Percentiles rank a stretch among this genome's conserved stretches.
Evolutionary conservation across 805 yeast species (phyloP).

Genomic region (Komagataella ulmi): DNA sequence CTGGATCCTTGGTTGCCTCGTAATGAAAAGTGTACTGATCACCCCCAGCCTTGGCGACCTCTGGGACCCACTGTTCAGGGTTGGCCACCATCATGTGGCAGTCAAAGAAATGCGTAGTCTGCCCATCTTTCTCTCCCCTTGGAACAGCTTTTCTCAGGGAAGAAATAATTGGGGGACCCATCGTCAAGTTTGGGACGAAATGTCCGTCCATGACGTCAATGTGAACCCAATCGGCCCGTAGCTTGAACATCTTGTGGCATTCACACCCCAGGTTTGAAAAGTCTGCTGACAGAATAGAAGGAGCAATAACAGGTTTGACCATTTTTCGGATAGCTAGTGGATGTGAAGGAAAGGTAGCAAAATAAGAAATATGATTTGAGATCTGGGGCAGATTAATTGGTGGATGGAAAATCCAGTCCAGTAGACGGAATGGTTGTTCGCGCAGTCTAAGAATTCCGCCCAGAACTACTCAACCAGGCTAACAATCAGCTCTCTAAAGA

Average conservation of each 20-base stretch:
- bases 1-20: constrained; percentile 79
- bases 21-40: constrained; percentile 93
- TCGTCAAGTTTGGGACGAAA: constrained; percentile 90
- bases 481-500: background rate
- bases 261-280: constrained; percentile 83
- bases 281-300: constrained; percentile 87
- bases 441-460: background rate
- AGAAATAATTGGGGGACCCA: constrained; percentile 84
- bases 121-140: constrained; percentile 31
- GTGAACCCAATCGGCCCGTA: constrained; percentile 94
- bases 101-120: constrained; percentile 50
- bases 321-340: background rate
- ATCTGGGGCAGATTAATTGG: background rate
- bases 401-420: background rate
- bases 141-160: constrained; percentile 72
- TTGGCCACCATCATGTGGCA: constrained; percentile 97
- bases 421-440: background rate
- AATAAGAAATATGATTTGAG: background rate
- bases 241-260: constrained; percentile 65
- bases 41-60: constrained; percentile 87
- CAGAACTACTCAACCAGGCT: background rate
- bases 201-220: constrained; percentile 98
- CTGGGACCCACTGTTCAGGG: constrained; percentile 91
- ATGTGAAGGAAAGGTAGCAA: background rate
- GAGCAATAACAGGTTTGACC: constrained; percentile 81